Evolutionary conservation across 1,284 basidiomycete genomes (phyloP), one percentile per base, ranked within the genome.

Genomic region (Cystobasidiaceae sp.): DNA sequence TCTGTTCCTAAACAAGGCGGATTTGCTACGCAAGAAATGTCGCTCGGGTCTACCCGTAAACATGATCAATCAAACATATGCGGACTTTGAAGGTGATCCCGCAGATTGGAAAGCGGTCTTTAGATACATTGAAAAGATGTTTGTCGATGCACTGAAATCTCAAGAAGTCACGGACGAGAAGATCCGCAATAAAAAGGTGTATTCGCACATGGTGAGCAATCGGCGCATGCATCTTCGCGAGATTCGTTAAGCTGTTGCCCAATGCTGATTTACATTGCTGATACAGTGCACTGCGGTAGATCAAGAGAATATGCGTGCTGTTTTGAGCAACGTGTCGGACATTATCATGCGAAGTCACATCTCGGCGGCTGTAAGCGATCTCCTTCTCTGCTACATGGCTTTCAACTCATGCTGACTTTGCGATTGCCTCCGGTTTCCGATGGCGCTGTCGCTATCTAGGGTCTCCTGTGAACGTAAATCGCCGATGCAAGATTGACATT

Each of bases 1-100:
- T 71, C 78, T 96, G n/a, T 93, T 94, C 80, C 77, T 96, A 59
- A 97, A 94, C 80, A 96, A 96, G 28, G 51, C 45, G 17, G 19
- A 65, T 33, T 27, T 66, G 2, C 19, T 66, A 2, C 51, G 61
- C 8, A 15, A 34, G 8, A 64, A 64, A 44, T 64, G 61, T 25
- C 50, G 61, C 21, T 64, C 61, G 8, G 61, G 51, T 7, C 11
- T 41, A 9, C 5, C 34, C 19, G 50, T 51, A 30, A 51, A 64
- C n/a, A 45, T 51, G 39, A 64, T 64, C 28, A 64, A 51, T 11
- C 23, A 45, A 8, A 30, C 30, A 3, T 64, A 55, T 55, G 43
- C 61, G 11, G 61, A 64, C 21, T 64, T 64, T 25, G 49, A 33
- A 7, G 61, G 43, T n/a, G 61, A 64, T 44, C 51, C 51, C 15